A percentile compares a stretch with the other conserved stretches of the same genome.
phyloP scores from a whole-genome alignment of 768 basidiomycete species.

The Pleurotus eryngii region DNA sequence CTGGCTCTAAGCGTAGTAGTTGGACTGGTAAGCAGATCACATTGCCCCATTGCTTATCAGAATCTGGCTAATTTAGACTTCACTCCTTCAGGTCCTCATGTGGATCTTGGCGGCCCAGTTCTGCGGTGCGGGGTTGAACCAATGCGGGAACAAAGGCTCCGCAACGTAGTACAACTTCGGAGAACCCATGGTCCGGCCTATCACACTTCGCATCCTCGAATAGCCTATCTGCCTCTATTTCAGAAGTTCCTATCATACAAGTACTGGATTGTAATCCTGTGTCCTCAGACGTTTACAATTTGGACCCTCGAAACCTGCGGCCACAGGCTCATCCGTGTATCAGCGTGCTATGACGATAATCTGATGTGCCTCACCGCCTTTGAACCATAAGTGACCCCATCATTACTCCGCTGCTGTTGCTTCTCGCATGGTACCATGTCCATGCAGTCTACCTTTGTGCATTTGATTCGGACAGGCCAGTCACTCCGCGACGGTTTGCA shows the following conservation, averaged over 20 bases:
- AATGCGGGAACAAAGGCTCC: slow-evolving; percentile 40
- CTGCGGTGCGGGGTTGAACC: slow-evolving; percentile 79
- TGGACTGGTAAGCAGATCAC: slow-evolving; percentile 49
- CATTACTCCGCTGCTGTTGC: slow-evolving; percentile 1
- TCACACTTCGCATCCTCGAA: neutral
- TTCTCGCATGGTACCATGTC: neutral
- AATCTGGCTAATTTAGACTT: slow-evolving; percentile 7
- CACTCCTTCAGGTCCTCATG: slow-evolving; percentile 53
- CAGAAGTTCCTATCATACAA: no score
- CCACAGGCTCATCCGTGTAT: neutral
- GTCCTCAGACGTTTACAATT: neutral
- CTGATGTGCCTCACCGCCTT: neutral
- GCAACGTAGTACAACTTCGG: neutral
- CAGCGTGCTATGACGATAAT: neutral
- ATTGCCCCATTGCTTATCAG: neutral
- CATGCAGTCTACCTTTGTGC: no score
- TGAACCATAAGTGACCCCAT: neutral
- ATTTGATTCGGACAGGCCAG: no score
- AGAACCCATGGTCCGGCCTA: slow-evolving; percentile 6
- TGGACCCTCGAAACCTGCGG: neutral
- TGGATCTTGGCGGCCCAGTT: slow-evolving; percentile 87
- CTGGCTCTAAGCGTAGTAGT: slow-evolving; percentile 67
- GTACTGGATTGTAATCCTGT: no score
- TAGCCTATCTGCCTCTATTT: neutral
- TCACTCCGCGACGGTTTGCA: slow-evolving; percentile 6